phyloP scores from a whole-genome alignment of 2,329 filamentous ascomycete genomes.

The Aureobasidium sp. region DNA sequence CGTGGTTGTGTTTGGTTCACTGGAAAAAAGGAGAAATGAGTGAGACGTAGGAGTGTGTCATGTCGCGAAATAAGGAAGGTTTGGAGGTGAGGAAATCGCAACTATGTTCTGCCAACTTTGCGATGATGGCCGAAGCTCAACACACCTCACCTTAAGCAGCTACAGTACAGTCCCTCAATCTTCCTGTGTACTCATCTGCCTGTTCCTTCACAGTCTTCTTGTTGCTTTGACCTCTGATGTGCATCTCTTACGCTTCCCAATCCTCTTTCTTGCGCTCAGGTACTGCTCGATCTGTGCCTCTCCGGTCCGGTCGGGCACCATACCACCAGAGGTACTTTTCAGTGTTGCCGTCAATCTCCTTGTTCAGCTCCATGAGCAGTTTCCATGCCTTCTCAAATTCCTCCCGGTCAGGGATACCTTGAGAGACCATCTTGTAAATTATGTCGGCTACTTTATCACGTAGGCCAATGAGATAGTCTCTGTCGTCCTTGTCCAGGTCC shows the following conservation, averaged over 20 bases:
- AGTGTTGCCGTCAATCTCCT: background rate
- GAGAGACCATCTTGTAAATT: background rate
- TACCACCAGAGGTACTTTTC: background rate
- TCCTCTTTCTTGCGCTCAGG: background rate
- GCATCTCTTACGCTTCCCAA: background rate
- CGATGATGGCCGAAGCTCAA: constrained; percentile 8
- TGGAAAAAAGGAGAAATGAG: background rate
- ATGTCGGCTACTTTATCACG: background rate
- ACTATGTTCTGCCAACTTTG: background rate
- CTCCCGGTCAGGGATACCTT: background rate
- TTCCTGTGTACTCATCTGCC: too few relatives aligned
- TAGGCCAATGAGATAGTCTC: background rate
- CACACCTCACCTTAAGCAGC: background rate
- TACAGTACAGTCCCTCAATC: too few relatives aligned
- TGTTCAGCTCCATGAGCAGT: background rate
- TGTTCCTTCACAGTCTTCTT: too few relatives aligned
- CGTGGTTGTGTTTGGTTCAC: background rate
- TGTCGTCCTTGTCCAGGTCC: background rate
- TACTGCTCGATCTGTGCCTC: background rate
- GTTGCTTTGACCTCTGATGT: background rate
- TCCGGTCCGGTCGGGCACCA: background rate
- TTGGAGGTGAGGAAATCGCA: background rate
- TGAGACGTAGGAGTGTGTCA: background rate
- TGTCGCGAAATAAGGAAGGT: background rate
- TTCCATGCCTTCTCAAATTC: background rate